phyloP scores from a whole-genome alignment of 345 rosid genomes.

The Pistacia vera region DNA sequence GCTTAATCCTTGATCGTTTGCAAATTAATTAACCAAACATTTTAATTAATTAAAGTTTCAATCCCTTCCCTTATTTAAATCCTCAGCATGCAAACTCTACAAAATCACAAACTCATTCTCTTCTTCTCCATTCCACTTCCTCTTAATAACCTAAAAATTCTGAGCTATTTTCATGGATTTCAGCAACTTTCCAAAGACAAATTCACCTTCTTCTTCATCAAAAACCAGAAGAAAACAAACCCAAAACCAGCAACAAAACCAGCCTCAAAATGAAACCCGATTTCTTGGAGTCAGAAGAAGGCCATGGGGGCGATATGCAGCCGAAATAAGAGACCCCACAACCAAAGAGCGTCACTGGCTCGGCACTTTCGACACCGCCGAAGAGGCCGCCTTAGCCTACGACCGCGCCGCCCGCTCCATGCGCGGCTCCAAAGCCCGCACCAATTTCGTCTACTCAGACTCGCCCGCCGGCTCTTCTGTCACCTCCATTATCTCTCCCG shows the following conservation, averaged over 20 bases:
- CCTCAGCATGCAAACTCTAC: slow-evolving; percentile 22
- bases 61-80: slow-evolving; percentile 34
- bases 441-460: slow-evolving; percentile 91
- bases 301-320: slow-evolving; percentile 97
- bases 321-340: slow-evolving; percentile 91
- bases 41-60: slow-evolving; percentile 1
- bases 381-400: slow-evolving; percentile 90
- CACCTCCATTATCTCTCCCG: slow-evolving; percentile 86
- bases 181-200: slow-evolving; percentile 24
- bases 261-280: slow-evolving; percentile 40
- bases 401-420: slow-evolving; percentile 92
- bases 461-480: slow-evolving; percentile 85
- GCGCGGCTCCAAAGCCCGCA: slow-evolving; percentile 82
- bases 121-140: slow-evolving; percentile 8
- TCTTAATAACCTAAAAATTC: neutral
- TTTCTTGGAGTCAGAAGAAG: slow-evolving; percentile 91
- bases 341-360: slow-evolving; percentile 96
- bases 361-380: slow-evolving; percentile 88
- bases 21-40: neutral
- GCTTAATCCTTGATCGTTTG: slow-evolving; percentile 15
- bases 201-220: slow-evolving; percentile 48
- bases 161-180: slow-evolving; percentile 34
- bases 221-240: slow-evolving; percentile 61
- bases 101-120: slow-evolving; percentile 5
- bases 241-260: slow-evolving; percentile 30